Base-by-base conservation (phyloP, 164 flowering plant genomes). In the Tetrastigma voinierianum region DNA sequence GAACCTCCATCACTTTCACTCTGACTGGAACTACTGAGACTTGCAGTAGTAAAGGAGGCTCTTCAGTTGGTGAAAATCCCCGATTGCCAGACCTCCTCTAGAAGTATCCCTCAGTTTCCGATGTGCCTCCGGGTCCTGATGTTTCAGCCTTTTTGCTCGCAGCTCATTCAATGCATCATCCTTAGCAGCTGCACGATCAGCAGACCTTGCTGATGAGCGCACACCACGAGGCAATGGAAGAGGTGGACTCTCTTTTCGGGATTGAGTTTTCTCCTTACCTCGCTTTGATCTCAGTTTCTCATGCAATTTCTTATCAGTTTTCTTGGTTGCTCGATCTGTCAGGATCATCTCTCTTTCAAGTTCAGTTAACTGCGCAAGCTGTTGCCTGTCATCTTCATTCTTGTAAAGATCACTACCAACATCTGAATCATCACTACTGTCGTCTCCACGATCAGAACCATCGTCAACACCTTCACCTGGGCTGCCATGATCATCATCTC, bases 101-200 rank as follows among this genome's bases (percentile, higher is more conserved):
- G 82, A 61, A 48, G 86, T 62, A 79, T 88, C 93, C 64, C 86
- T 82, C 72, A 75, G 45, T 67, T 77, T 87, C 13, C 82, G 77
- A 65, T 80, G 82, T 46, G 76, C 83, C 56, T 84, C 94, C 9
- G 89, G 82, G 57, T 86, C 88, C 71, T 87, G 94, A 74, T 89
- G 91, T 73, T 82, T 88, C 81, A 81, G 44, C 57, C 90, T 66
- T 89, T 95, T 3, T n/a, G 90, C 94, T 18, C 95, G 82, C 64
- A 95, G 66, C 73, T 95, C 97, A 77, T 87, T 91, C 77, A 95
- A 72, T 9, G 98, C 97, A 65, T 83, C 98, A 72, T 82, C 90
- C 71, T 87, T 89, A 44, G 87, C 90, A 70, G 94, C 83, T 40
- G 86, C 80, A 70, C 80, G 72, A 69, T 86, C 93, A 25, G 91